These are phyloP conservation scores for Cryptococcus sp. DNA, from an alignment of 1,284 basidiomycete species.

Conservation along the genomic window DNA sequence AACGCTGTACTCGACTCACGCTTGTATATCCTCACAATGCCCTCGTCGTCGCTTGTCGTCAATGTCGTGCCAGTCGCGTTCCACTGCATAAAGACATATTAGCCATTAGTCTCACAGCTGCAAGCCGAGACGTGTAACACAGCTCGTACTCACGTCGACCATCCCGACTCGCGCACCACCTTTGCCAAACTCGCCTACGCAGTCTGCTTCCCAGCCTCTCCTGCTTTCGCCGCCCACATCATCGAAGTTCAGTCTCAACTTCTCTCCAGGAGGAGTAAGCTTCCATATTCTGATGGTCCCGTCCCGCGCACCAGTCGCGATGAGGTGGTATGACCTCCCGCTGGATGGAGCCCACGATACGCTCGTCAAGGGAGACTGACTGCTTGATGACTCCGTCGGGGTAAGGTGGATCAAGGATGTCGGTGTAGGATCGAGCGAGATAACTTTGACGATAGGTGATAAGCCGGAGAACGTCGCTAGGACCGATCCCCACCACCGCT, in stretches of 20 bases:
- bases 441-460: slow-evolving; percentile 71
- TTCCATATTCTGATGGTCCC: slow-evolving; percentile 87
- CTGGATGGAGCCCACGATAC: slow-evolving; percentile 90
- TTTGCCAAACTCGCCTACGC: slow-evolving; percentile 81
- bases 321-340: slow-evolving; percentile 84
- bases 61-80: slow-evolving; percentile 72
- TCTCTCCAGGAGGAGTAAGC: slow-evolving; percentile 56
- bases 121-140: neutral
- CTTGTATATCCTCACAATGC: slow-evolving; percentile 85
- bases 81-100: slow-evolving; percentile 34
- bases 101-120: neutral
- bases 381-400: slow-evolving; percentile 30
- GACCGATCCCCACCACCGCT: slow-evolving; percentile 87
- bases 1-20: slow-evolving; percentile 45
- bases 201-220: slow-evolving; percentile 66
- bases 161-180: slow-evolving; percentile 79
- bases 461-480: slow-evolving; percentile 74
- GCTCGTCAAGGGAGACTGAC: slow-evolving; percentile 63
- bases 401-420: slow-evolving; percentile 46
- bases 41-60: slow-evolving; percentile 86
- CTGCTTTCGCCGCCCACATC: slow-evolving; percentile 35
- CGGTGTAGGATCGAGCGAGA: slow-evolving; percentile 55
- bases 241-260: slow-evolving; percentile 40
- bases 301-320: slow-evolving; percentile 83
- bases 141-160: slow-evolving; percentile 67